phyloP scores from a whole-genome alignment of 352 stramenopile genomes.

The Halophytophthora batemanensis region DNA sequence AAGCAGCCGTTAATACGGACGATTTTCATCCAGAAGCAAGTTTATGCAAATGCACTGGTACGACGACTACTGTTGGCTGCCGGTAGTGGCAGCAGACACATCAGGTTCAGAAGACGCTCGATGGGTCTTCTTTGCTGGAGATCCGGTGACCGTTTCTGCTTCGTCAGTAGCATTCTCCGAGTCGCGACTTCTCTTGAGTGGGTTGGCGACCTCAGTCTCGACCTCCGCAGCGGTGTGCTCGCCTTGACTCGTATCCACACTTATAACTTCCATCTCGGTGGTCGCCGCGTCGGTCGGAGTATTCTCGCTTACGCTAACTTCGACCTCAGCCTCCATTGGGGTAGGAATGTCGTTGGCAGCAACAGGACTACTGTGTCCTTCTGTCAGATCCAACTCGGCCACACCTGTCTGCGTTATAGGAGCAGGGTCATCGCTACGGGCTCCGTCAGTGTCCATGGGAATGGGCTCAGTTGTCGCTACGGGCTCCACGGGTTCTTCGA shows the following conservation, averaged over 20 bases:
- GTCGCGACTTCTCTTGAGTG: slow-evolving; percentile 22
- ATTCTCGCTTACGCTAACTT: slow-evolving; percentile 1
- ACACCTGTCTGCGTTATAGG: not conserved
- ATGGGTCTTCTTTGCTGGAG: slow-evolving; percentile 27
- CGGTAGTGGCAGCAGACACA: slow-evolving; percentile 6
- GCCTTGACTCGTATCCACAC: slow-evolving; percentile 9
- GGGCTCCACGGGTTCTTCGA: too few relatives aligned
- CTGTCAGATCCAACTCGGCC: too few relatives aligned
- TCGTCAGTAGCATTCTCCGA: slow-evolving; percentile 6
- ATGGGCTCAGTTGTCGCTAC: too few relatives aligned
- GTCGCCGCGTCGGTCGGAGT: slow-evolving; percentile 5
- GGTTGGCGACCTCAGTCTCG: slow-evolving; percentile 4
- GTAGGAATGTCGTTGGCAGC: slow-evolving; percentile 1
- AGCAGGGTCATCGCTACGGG: not conserved
- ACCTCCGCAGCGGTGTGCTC: not conserved
- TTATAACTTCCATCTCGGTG: slow-evolving; percentile 11
- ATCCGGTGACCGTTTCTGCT: slow-evolving; percentile 7
- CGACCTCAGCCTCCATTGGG: not conserved
- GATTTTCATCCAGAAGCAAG: not conserved
- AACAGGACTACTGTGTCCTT: too few relatives aligned
- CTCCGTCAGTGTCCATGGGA: not conserved
- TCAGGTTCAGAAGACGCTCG: slow-evolving; percentile 6
- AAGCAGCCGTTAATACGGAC: not conserved
- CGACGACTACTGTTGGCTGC: slow-evolving; percentile 15
- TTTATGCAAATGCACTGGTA: slow-evolving; percentile 8